Evolutionary conservation across 352 stramenopile genomes (phyloP).

Genomic region (Phytophthora macrochlamydospora): DNA sequence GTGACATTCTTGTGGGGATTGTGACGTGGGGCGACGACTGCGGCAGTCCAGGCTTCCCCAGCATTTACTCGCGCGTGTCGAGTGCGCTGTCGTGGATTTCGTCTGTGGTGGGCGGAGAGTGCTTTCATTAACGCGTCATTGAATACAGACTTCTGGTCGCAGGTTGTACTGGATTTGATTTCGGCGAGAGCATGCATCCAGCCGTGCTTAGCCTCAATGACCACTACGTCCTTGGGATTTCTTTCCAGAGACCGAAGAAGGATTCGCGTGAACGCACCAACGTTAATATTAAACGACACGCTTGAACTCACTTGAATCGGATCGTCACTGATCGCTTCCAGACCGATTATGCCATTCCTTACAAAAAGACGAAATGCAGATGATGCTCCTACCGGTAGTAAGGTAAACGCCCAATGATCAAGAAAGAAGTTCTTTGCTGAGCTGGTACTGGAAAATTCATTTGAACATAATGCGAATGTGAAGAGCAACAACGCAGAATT

Average conservation of each 20-base stretch:
- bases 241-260: not conserved
- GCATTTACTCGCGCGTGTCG: constrained; percentile 54
- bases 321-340: too few species aligned
- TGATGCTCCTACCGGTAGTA: too few species aligned
- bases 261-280: not conserved
- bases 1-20: constrained; percentile 41
- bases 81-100: constrained; percentile 39
- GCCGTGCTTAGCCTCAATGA: too few species aligned
- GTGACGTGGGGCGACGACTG: constrained; percentile 60
- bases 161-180: not conserved
- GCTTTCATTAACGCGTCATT: constrained; percentile 12
- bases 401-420: too few species aligned
- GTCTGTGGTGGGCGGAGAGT: constrained; percentile 5
- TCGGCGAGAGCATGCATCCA: not conserved
- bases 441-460: too few species aligned
- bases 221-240: not conserved
- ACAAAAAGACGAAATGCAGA: too few species aligned
- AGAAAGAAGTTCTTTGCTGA: too few species aligned
- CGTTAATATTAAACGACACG: too few species aligned
- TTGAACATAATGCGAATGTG: too few species aligned
- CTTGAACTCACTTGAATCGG: too few species aligned
- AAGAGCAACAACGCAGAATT: too few species aligned
- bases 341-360: too few species aligned
- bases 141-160: not conserved
- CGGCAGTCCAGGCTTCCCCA: constrained; percentile 35